phyloP scores from a whole-genome alignment of 352 stramenopile genomes.

The Pythium dissimile region DNA sequence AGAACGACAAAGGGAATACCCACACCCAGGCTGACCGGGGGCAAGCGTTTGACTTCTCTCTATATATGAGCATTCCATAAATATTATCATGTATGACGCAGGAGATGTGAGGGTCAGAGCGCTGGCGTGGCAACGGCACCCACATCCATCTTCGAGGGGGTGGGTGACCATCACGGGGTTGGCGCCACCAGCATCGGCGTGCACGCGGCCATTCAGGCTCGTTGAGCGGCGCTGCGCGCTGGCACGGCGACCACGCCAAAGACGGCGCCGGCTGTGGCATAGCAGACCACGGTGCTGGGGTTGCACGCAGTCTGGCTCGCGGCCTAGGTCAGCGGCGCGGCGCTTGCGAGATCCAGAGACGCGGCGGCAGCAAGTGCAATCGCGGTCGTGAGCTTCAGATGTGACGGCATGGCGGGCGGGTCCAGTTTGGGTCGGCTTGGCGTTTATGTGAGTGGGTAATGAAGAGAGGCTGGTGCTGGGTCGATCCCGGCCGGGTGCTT shows the following conservation, averaged over 20 bases:
- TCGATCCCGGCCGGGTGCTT: too few species aligned
- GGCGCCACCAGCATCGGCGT: conserved; percentile 25
- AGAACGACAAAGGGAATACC: too few species aligned
- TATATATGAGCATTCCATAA: too few species aligned
- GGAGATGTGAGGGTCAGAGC: too few species aligned
- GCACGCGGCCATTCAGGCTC: conserved; percentile 39
- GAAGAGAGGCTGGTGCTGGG: too few species aligned
- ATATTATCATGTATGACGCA: too few species aligned
- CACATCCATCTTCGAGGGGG: neutral
- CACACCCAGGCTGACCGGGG: too few species aligned
- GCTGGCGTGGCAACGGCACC: too few species aligned
- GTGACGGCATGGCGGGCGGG: neutral
- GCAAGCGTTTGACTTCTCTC: too few species aligned
- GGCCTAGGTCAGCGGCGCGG: conserved; percentile 24
- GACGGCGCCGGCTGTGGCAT: conserved; percentile 25
- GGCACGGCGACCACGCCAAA: conserved; percentile 35
- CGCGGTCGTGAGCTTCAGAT: neutral
- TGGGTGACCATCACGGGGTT: conserved; percentile 18
- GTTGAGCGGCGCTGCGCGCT: conserved; percentile 28
- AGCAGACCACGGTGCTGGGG: conserved; percentile 31
- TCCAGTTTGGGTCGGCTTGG: too few species aligned
- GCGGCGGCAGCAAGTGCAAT: neutral
- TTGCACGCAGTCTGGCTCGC: conserved; percentile 46
- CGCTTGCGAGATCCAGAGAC: neutral
- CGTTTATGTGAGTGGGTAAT: too few species aligned